Conservation (phyloP, 2,329 filamentous ascomycete species). For the Fonsecaea monophora region DNA sequence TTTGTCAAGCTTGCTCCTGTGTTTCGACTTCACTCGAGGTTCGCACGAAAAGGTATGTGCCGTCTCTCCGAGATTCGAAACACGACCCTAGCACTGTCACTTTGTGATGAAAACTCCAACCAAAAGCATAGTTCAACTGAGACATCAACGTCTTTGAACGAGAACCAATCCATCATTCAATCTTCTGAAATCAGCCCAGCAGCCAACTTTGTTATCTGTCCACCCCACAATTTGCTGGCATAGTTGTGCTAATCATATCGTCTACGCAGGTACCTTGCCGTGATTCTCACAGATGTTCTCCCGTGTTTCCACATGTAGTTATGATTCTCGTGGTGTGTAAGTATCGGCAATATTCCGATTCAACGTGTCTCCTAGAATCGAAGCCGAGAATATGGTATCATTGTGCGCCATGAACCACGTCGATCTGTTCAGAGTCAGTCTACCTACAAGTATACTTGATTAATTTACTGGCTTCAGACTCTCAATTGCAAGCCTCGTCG, state of each 20-base stretch:
- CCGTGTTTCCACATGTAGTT: not conserved
- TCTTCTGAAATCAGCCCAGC: conserved; percentile 17
- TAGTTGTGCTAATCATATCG: conserved; percentile 16
- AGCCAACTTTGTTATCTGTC: not conserved
- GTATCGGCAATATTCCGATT: conserved; percentile 1
- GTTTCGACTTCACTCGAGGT: not conserved
- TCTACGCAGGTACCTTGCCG: conserved; percentile 24
- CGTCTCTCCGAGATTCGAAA: not conserved
- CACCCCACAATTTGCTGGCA: not conserved
- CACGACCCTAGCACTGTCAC: not conserved
- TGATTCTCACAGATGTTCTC: conserved; percentile 11
- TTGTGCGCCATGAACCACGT: not conserved
- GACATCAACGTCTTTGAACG: conserved; percentile 50
- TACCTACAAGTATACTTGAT: not conserved
- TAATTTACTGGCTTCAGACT: not conserved
- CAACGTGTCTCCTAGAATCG: conserved; percentile 5
- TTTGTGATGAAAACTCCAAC: conserved; percentile 47
- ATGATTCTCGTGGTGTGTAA: not conserved
- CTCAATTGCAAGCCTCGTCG: not conserved
- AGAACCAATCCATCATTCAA: conserved; percentile 43
- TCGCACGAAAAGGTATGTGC: conserved; percentile 8
- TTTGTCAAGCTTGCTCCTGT: not conserved
- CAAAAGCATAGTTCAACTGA: conserved; percentile 54
- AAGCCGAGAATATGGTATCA: not conserved
- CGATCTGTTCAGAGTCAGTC: not conserved